phyloP scores from a whole-genome alignment of 2,329 filamentous ascomycete genomes.

The Cercospora zeae-maydis region DNA sequence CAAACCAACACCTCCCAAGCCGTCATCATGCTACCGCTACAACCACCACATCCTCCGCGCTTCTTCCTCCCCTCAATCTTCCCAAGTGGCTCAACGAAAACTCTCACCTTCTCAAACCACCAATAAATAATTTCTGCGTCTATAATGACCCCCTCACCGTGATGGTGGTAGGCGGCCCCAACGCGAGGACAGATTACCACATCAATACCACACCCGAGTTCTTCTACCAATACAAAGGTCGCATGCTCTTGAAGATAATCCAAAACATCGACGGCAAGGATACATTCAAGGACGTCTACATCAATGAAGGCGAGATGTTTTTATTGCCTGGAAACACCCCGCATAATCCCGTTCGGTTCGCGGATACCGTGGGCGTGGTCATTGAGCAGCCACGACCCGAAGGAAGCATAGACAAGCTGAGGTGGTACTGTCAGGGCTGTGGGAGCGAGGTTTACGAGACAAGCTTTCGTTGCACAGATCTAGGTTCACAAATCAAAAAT shows the following conservation, averaged over 20 bases:
- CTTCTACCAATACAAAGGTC: constrained; percentile 95
- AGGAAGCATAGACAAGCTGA: constrained; percentile 69
- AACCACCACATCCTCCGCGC: not conserved
- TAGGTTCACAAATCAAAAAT: constrained; percentile 91
- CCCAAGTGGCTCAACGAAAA: constrained; percentile 73
- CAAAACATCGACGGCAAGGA: constrained; percentile 56
- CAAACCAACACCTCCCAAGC: not conserved
- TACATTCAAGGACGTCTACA: constrained; percentile 77
- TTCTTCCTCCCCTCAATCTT: constrained; percentile 40
- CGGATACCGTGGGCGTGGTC: constrained; percentile 88
- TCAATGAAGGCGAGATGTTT: constrained; percentile 91
- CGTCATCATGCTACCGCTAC: constrained; percentile 1
- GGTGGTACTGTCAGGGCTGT: constrained; percentile 84
- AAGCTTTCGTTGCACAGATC: constrained; percentile 79
- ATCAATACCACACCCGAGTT: constrained; percentile 95
- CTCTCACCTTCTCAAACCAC: constrained; percentile 85
- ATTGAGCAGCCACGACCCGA: constrained; percentile 78
- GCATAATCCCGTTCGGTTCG: constrained; percentile 91
- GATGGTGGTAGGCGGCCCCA: constrained; percentile 95
- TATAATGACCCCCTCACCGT: constrained; percentile 80
- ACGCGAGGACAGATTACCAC: constrained; percentile 95
- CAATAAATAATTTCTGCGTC: constrained; percentile 96
- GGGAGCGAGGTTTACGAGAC: constrained; percentile 75
- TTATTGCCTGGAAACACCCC: constrained; percentile 90
- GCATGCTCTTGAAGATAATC: constrained; percentile 90